Evolutionary conservation across 495 filamentous ascomycete species (phyloP), one percentile per base, ranked within the genome.

Genomic region (Penicillium waksmanii): DNA sequence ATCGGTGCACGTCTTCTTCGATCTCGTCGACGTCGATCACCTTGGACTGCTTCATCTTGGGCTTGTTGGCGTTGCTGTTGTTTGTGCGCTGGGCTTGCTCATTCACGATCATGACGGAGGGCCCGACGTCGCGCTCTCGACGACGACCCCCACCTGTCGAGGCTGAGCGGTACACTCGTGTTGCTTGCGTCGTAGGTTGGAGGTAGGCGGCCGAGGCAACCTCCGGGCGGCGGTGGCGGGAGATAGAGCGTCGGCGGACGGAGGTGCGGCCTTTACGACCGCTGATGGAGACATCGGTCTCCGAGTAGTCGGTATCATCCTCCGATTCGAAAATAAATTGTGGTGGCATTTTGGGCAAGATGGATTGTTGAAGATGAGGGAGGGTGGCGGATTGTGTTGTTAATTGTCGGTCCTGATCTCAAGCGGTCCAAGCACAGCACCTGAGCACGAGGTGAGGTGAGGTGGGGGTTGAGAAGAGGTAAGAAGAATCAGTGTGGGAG

Each of bases 231-330:
- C 70, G 77, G 31, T 61, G 67, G 31, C 77, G 76, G 35, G 77
- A 80, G 42, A 66, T 36, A 15, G 78, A 80, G 53, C 75, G 78
- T 23, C 69, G 66, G 13, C 68, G 64, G 44, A 70, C 27, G 11
- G 52, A 51, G 35, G 70, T 59, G 21, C 61, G 63, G n/a, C 63
- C 64, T 53, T 60, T 56, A 23, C 61, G 58, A n/a, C 60, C 57
- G 31, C 61, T 64, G 61, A 73, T 68, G 27, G 73, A 77, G 56
- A 72, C 31, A 48, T 80, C 77, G 13, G 76, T 73, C 62, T 78
- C 77, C 17, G 74, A 75, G 60, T 66, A 74, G 2, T 79, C 77
- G 17, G 70, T 68, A 33, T 77, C 75, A 21, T 77, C 75, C 19
- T 66, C 56, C 3, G 74, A 74, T 35, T 77, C 73, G 42, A 54